phyloP scores from a whole-genome alignment of 75 land plant species.

The Pinus albicaulis region DNA sequence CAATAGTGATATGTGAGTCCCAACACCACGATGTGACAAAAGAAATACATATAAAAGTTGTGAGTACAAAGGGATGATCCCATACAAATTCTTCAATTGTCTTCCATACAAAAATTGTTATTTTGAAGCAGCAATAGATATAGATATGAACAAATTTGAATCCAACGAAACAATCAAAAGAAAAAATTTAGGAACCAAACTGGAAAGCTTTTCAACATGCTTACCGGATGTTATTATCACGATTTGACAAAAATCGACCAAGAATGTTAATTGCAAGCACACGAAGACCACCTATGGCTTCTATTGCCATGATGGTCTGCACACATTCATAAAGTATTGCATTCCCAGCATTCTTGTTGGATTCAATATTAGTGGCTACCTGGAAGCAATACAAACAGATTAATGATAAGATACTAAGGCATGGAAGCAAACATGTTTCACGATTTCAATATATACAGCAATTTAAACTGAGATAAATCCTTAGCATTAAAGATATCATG shows the following conservation, averaged over 20 bases:
- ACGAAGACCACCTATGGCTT: slow-evolving; percentile 91
- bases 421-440: too few relatives aligned
- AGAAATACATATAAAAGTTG: too few relatives aligned
- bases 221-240: slow-evolving; percentile 98
- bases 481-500: neutral
- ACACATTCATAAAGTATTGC: slow-evolving; percentile 98
- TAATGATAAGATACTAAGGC: too few relatives aligned
- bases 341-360: slow-evolving; percentile 98
- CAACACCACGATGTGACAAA: too few relatives aligned
- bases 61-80: too few relatives aligned
- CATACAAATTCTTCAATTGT: neutral
- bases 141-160: neutral
- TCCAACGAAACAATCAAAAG: neutral
- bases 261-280: slow-evolving; percentile 98
- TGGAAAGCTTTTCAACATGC: neutral
- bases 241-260: slow-evolving; percentile 95
- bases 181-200: neutral
- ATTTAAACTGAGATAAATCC: neutral
- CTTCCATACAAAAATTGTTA: neutral
- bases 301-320: slow-evolving; percentile 94
- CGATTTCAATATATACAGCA: too few relatives aligned
- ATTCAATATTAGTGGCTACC: slow-evolving; percentile 98
- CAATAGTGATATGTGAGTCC: too few relatives aligned
- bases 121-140: neutral
- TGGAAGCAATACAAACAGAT: slow-evolving; percentile 14